These are phyloP conservation scores for Myxozyma neotropica DNA, from an alignment of 805 yeast species.

Conservation along the genomic window DNA sequence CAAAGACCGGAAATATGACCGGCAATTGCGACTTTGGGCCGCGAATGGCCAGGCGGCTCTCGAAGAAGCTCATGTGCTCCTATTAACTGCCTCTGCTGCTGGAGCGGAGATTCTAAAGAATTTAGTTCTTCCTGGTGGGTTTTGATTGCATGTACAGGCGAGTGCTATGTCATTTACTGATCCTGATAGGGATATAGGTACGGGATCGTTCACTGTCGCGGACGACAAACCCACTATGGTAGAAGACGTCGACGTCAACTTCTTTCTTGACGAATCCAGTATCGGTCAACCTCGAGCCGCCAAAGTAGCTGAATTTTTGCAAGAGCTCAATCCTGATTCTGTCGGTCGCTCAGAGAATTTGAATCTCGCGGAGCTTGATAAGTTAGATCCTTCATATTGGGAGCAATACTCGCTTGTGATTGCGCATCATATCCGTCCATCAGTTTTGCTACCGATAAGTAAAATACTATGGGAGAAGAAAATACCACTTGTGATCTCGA, in stretches of 20 bases:
- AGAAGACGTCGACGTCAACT: slow-evolving; percentile 59
- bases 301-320: slow-evolving; percentile 48
- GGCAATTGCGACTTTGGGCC: slow-evolving; percentile 90
- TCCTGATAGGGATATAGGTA: slow-evolving; percentile 42
- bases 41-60: slow-evolving; percentile 68
- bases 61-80: slow-evolving; percentile 58
- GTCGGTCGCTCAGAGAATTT: slow-evolving; percentile 42
- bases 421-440: slow-evolving; percentile 44
- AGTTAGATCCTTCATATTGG: slow-evolving; percentile 47
- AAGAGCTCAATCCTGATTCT: slow-evolving; percentile 65
- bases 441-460: slow-evolving; percentile 41
- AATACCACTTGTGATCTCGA: slow-evolving; percentile 59
- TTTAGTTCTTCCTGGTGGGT: slow-evolving; percentile 65
- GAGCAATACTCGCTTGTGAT: slow-evolving; percentile 54
- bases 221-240: slow-evolving; percentile 50
- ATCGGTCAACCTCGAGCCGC: slow-evolving; percentile 49
- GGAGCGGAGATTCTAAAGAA: slow-evolving; percentile 76
- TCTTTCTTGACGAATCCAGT: slow-evolving; percentile 56
- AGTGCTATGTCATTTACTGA: slow-evolving; percentile 31
- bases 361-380: slow-evolving; percentile 6
- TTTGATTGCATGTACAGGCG: neutral
- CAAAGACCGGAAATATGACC: slow-evolving; percentile 32
- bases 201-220: slow-evolving; percentile 65
- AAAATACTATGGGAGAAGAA: slow-evolving; percentile 47
- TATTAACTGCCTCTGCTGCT: slow-evolving; percentile 59